Base-by-base conservation (phyloP, 2,329 filamentous ascomycete species). In the Clarireedia monteithiana region DNA sequence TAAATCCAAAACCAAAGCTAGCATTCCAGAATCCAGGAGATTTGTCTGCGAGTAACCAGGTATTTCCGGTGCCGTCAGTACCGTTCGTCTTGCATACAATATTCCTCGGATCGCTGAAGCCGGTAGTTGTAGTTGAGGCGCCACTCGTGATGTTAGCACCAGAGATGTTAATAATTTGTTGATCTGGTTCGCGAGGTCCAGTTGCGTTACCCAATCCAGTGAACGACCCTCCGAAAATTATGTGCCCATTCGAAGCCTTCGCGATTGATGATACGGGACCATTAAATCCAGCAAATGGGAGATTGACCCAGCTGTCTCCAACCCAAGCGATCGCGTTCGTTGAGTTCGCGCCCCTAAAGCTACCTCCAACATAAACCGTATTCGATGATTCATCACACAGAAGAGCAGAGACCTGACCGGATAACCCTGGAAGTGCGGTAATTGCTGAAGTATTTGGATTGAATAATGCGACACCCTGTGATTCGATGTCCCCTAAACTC, bases 261-360 rank as follows among this genome's bases (percentile, higher is more conserved):
- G 84, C 79, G 63, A 99, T 97, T 39, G 91, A 88, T 60, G 83
- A 82, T 51, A 99, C 91, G 2, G 89, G 89, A 26, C 91, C 91
- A 72, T 97, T 97, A 73, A 99, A 95, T 23, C 95, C 95, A 42
- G 85, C 84, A 74, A 99, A 99, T 2, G 92, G 87, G 56, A 99
- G 74, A 66, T 89, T 87, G 20, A 80, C 81, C 86, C 89, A 96
- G 49, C 81, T 83, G 9, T 75, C 80, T 26, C 76, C 76, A 24
- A 80, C 77, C 90, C 90, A 97, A 12, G 88, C 82, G 63, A 96
- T 86, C 5, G 92, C 95, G 70, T 99, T 97, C 26, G 86, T 89
- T 6, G 91, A 94, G 67, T 94, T 89, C 39, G 76, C 80, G 44
- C 84, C 85, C 55, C 81, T 84, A 69, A 99, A 96, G 59, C 83